Base-by-base conservation (phyloP, 495 filamentous ascomycete species). In the Pyrenula massariospora region DNA sequence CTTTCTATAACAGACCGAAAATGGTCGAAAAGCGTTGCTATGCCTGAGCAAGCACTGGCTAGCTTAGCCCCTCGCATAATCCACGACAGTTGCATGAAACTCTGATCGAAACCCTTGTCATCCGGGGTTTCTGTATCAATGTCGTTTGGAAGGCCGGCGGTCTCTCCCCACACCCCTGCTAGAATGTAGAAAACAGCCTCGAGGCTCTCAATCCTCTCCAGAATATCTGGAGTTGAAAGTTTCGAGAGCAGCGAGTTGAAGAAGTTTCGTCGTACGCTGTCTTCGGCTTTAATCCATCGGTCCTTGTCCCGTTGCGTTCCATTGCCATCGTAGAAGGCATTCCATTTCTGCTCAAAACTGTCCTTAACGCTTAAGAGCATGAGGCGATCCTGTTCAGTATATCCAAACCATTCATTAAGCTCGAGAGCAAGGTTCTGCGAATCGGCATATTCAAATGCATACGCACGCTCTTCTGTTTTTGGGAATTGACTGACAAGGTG, bases 401-500 rank as follows among this genome's bases (percentile, higher is more conserved):
- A 97, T 52, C 83, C 78, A 68, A 98, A 98, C 92, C 91, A 97
- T 70, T 97, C 93, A 62, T 96, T 88, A 21, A 97, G 73, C 72
- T 98, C 93, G 56, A 93, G 90, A 8, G 84, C 78, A 58, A 94
- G 84, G 1, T 83, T 75, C 48, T 89, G 82, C 2, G 84, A 77
- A 70, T 96, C 89, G n/a, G 81, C 74, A 72, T 97, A 97, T 63
- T 82, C 80, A 68, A 93, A 98, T 53, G 91, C 89, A 73, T 98
- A 98, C n/a, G 89, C 88, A 51, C 84, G 82, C 56, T 87, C 80
- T 66, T 96, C 87, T 24, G 74, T 65, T 63, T 79, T 83, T 0
- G 89, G 89, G 63, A 95, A 84, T 53, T 94, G 87, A 54, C 84
- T 83, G 1, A 95, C 87, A 22, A 98, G 77, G 55, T 80, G 81